Base-by-base conservation (phyloP, 805 yeast genomes). In the Sugiyamaella marilandica region DNA sequence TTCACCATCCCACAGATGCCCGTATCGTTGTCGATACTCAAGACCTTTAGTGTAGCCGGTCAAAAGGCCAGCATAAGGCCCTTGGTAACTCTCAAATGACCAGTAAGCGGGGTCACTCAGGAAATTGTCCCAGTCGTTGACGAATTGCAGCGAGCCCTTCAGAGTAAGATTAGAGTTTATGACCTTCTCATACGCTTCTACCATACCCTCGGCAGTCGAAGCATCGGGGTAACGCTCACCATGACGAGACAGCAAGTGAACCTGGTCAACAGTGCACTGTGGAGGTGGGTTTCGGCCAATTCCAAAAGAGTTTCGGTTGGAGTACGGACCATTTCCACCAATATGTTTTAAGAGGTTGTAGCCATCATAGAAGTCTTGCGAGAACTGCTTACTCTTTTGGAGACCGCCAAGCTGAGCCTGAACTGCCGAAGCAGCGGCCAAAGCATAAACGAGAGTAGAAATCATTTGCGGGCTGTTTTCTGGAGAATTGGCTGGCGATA, bases 301-400 rank as follows among this genome's bases (percentile, higher is more conserved):
- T 13, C 86, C 85, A 54, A 61, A 74, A 0, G 84, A 82, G 4
- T 73, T 69, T 49, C 75, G 70, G 54, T 74, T 76, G 10, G 74
- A 61, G 61, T 73, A 81, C 9, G 85, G 85, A 0, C 79, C 82
- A 33, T 74, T 60, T n/a, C 82, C 82, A 11, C 78, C 81, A 49
- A 76, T 66, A 59, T 70, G 75, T 45, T 73, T 70, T 50, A 77
- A 64, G 16, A 77, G 61, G 57, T 79, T 81, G 63, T 70, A 74
- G 51, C 79, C 79, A 51, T 75, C 79, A 5, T 58, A 35, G 49
- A 60, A 46, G 4, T 47, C 56, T 49, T 64, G 69, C n/a, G 58
- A 29, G 53, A 52, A 57, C 18, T 45, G 58, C 52, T 56, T 48
- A 4, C 31, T 33, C 16, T 14, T 37, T 24, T 48, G 51, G n/a